Evolutionary conservation across 306 rosid species (phyloP).

Genomic region (Trifolium subterraneum): DNA sequence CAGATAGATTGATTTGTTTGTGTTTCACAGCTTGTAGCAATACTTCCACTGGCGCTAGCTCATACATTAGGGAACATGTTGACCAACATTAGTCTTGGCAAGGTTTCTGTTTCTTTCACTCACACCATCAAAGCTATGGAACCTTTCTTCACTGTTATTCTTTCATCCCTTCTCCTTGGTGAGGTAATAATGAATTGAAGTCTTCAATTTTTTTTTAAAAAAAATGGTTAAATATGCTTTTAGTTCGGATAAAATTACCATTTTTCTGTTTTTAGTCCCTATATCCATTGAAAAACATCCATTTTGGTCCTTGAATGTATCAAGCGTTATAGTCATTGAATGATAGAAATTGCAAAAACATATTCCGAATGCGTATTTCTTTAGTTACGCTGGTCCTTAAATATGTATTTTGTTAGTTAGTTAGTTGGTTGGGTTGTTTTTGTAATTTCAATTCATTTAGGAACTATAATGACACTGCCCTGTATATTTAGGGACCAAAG

Average conservation of each 20-base stretch:
- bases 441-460: not conserved
- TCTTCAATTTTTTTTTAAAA: not conserved
- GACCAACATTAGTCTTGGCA: constrained; percentile 77
- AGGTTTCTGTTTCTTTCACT: constrained; percentile 82
- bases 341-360: no score
- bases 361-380: not conserved
- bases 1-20: not conserved
- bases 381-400: not conserved
- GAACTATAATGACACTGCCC: not conserved
- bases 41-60: constrained; percentile 67
- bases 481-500: not conserved
- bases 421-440: not conserved
- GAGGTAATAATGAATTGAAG: constrained; percentile 56
- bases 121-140: constrained; percentile 87
- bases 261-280: not conserved
- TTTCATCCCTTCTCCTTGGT: constrained; percentile 63
- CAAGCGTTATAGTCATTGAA: no score
- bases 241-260: not conserved
- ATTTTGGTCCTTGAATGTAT: not conserved
- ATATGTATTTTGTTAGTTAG: not conserved
- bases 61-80: constrained; percentile 76
- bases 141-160: constrained; percentile 76
- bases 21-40: constrained; percentile 55
- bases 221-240: not conserved
- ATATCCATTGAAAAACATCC: not conserved